phyloP scores from a whole-genome alignment of 2,329 filamentous ascomycete genomes.

The Fusarium equiseti region DNA sequence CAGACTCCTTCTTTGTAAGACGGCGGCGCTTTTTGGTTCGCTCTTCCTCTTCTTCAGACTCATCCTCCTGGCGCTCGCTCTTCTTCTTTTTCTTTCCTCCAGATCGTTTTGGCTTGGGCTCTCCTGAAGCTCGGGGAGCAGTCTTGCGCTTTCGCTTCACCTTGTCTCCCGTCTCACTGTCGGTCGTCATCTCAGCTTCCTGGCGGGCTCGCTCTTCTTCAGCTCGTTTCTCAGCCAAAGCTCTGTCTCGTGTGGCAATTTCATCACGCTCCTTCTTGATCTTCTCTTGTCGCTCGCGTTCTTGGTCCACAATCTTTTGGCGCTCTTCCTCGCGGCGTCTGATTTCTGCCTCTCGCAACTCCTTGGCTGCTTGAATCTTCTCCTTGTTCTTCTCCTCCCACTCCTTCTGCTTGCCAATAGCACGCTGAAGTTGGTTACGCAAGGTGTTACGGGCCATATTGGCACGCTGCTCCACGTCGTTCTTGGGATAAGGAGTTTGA shows the following conservation, averaged over 20 bases:
- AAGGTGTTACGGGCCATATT: slow-evolving; percentile 98
- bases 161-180: slow-evolving; percentile 84
- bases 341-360: slow-evolving; percentile 83
- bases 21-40: slow-evolving; percentile 73
- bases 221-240: slow-evolving; percentile 73
- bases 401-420: slow-evolving; percentile 84
- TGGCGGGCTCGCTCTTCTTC: slow-evolving; percentile 51
- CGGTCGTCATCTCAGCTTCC: slow-evolving; percentile 84
- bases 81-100: slow-evolving; percentile 62
- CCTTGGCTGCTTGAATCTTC: slow-evolving; percentile 84
- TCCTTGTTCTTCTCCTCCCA: slow-evolving; percentile 95
- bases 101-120: slow-evolving; percentile 60
- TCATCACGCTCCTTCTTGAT: slow-evolving; percentile 87
- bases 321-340: slow-evolving; percentile 82
- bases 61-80: slow-evolving; percentile 57
- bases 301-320: slow-evolving; percentile 73
- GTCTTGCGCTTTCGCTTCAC: slow-evolving; percentile 81
- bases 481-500: slow-evolving; percentile 86
- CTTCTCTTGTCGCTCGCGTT: slow-evolving; percentile 80
- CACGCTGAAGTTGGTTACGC: slow-evolving; percentile 88
- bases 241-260: slow-evolving; percentile 81
- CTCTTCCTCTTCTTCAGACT: slow-evolving; percentile 58
- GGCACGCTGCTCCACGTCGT: slow-evolving; percentile 92
- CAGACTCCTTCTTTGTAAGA: slow-evolving; percentile 61
- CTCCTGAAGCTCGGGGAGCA: slow-evolving; percentile 54